These are phyloP conservation scores for Linaria vulgaris DNA, from an alignment of 257 asterid species.

Conservation along the genomic window DNA sequence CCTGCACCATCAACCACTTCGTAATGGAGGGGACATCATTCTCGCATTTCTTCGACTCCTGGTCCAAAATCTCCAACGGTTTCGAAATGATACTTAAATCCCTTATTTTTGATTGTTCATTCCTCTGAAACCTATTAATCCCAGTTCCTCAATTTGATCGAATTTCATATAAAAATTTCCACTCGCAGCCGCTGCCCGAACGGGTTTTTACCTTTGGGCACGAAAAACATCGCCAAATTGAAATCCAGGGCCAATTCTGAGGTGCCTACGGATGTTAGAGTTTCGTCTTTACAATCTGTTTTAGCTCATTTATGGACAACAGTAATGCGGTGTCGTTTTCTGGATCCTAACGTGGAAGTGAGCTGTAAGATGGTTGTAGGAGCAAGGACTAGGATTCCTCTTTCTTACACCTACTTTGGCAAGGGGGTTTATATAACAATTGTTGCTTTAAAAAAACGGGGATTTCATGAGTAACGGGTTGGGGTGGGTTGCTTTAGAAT, in stretches of 20 bases:
- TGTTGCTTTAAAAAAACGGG: neutral
- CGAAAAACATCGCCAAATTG: neutral
- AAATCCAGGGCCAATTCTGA: constrained; percentile 1
- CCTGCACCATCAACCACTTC: constrained; percentile 43
- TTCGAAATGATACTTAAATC: constrained; percentile 26
- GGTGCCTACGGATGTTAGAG: neutral
- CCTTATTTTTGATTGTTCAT: constrained; percentile 15
- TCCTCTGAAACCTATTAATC: constrained; percentile 24
- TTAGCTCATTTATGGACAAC: constrained; percentile 3
- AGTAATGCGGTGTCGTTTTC: neutral
- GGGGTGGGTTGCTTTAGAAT: constrained; percentile 19
- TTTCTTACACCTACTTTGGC: neutral
- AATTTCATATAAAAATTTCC: neutral
- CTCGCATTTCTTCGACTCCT: constrained; percentile 49
- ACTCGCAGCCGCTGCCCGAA: neutral
- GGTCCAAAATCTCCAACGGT: constrained; percentile 29
- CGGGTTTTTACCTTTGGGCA: constrained; percentile 4
- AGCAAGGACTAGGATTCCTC: neutral
- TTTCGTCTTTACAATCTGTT: neutral
- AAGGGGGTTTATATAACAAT: neutral
- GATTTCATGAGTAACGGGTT: constrained; percentile 16
- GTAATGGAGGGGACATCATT: constrained; percentile 50
- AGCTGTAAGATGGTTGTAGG: constrained; percentile 1
- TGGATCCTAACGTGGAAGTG: neutral
- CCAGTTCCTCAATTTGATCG: neutral